A percentile compares a stretch with the other conserved stretches of the same genome.
Conservation (phyloP, 345 rosid genomes). For the Pugionium cornutum region DNA sequence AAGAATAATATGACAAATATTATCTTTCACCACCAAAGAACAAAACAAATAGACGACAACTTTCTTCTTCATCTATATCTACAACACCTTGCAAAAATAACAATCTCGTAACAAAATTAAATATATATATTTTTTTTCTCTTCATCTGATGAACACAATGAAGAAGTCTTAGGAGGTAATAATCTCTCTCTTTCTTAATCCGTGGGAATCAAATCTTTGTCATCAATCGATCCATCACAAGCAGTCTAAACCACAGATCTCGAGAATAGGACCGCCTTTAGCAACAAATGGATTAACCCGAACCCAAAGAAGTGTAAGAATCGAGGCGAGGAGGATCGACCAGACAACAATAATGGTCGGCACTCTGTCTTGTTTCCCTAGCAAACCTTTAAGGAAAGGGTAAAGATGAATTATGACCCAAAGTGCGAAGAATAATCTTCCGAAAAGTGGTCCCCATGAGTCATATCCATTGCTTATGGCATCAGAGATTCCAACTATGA, state of each 20-base stretch:
- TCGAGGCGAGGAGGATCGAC: conserved; percentile 93
- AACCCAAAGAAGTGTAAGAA: conserved; percentile 94
- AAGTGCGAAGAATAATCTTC: conserved; percentile 85
- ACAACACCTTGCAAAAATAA: conserved; percentile 45
- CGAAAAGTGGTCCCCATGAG: conserved; percentile 97
- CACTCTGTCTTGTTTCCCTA: conserved; percentile 93
- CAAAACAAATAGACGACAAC: conserved; percentile 42
- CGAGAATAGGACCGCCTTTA: conserved; percentile 81
- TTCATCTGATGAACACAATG: conserved; percentile 37
- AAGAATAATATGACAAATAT: conserved; percentile 37
- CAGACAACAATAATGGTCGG: conserved; percentile 92
- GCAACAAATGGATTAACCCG: conserved; percentile 87
- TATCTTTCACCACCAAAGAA: conserved; percentile 37
- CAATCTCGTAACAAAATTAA: conserved; percentile 35
- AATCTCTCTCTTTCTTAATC: conserved; percentile 35
- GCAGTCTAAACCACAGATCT: conserved; percentile 87
- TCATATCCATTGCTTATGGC: conserved; percentile 98
- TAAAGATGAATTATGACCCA: conserved; percentile 96
- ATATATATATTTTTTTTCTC: neutral
- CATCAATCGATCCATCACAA: conserved; percentile 41
- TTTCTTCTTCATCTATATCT: conserved; percentile 38
- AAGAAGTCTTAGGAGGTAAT: conserved; percentile 27
- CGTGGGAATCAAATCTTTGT: conserved; percentile 29
- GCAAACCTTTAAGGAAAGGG: conserved; percentile 98
- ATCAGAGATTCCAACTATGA: conserved; percentile 87